Base-by-base conservation (phyloP, 768 basidiomycete species). In the Cystoderma amianthinum region DNA sequence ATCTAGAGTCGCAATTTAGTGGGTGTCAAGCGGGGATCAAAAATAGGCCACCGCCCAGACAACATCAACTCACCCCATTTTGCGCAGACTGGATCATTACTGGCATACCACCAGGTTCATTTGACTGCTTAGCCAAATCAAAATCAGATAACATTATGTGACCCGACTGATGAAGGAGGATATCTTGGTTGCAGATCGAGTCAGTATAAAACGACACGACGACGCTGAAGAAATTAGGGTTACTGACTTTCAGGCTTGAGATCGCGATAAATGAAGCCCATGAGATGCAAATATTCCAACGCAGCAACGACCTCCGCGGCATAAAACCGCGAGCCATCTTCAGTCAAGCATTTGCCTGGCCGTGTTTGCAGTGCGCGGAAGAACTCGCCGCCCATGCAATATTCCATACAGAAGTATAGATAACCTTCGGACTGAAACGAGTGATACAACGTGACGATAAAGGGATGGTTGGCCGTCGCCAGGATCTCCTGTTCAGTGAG, bases 121-220 rank as follows among this genome's bases (percentile, higher is more conserved):
- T 84, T 28, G 90, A 91, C 59, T 95, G 93, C 60, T 98, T 99
- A 15, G 95, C 95, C 23, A 99, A 76, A 67, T 99, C 96, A 63
- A 99, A 99, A 64, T 99, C 96, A 35, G 96, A 98, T 54, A 99
- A 66, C 95, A 98, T 97, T 54, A 99, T 97, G 64, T 99, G 96
- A 13, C 96, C 96, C 9, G 93, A 92, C 58, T 96, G 88, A 63
- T 99, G 96, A 38, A 99, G 71, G 13, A 99, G 72, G 56, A 99
- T 99, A 62, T 99, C 96, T 99, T 57, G 12, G n/a, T 13, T 10
- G 13, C 6, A 20, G 13, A 38, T 4, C 15, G 15, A 16, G n/a
- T n/a, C n/a, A n/a, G 37, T 25, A 10, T 2, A 24, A 16, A 16
- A n/a, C 13, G 16, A 34, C 32, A 38, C 11, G 37, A 23, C 25